These are phyloP conservation scores for Sordaria brevicollis DNA, from an alignment of 495 filamentous ascomycete genomes.

Conservation along the genomic window DNA sequence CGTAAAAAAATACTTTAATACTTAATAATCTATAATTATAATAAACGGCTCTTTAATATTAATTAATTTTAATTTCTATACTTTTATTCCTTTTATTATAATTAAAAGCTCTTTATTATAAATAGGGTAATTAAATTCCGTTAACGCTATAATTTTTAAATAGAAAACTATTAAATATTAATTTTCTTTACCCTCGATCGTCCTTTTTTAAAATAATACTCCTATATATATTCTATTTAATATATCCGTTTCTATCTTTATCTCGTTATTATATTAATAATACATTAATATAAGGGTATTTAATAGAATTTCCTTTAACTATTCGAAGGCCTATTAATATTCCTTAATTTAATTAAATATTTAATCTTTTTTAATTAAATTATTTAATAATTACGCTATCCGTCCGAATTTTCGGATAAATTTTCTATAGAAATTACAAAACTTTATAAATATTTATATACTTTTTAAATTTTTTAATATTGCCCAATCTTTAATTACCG, in stretches of 20 bases:
- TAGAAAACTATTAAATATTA: neutral
- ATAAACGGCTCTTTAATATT: neutral
- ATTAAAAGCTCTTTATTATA: neutral
- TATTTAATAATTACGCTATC: neutral
- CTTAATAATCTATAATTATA: neutral
- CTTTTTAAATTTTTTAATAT: neutral
- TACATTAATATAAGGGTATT: neutral
- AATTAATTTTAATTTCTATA: slow-evolving; percentile 1
- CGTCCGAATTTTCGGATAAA: slow-evolving; percentile 2
- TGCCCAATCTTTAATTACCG: neutral
- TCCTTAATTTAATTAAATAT: neutral
- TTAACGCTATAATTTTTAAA: neutral
- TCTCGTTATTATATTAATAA: neutral
- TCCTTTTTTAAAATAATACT: neutral
- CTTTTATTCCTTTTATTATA: too few relatives aligned
- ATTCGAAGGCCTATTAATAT: neutral
- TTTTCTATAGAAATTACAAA: slow-evolving; percentile 1
- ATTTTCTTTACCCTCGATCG: neutral
- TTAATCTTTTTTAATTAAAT: slow-evolving; percentile 1
- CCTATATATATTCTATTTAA: neutral
- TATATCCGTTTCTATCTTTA: neutral
- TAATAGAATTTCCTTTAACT: neutral
- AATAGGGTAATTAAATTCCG: too few relatives aligned
- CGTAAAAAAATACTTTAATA: neutral
- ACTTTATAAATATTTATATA: slow-evolving; percentile 1